Percentiles rank a stretch among this genome's conserved stretches.
Evolutionary conservation across 2,329 filamentous ascomycete genomes (phyloP).

Genomic region (Periconia sp.): DNA sequence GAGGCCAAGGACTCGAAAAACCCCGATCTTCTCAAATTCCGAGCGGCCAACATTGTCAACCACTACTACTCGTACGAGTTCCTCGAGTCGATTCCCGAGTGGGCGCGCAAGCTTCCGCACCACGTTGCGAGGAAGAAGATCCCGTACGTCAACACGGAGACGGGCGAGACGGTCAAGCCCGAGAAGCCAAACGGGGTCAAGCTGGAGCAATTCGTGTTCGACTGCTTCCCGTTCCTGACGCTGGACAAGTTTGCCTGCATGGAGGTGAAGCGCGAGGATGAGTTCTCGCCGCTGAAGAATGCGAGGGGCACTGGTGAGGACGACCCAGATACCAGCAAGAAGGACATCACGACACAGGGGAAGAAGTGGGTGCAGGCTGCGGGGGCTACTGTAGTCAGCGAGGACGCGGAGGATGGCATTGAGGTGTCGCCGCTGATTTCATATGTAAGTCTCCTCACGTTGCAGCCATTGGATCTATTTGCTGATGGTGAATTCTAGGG

Average conservation of each 20-base stretch:
- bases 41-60: conserved; percentile 98
- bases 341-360: conserved; percentile 89
- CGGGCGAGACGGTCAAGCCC: conserved; percentile 83
- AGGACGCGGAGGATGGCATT: conserved; percentile 65
- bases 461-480: too few relatives aligned
- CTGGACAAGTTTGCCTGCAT: conserved; percentile 92
- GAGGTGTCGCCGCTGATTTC: conserved; percentile 93
- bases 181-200: conserved; percentile 98
- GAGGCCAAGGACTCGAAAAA: conserved; percentile 87
- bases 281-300: conserved; percentile 98
- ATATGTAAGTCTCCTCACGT: conserved; percentile 77
- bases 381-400: conserved; percentile 75
- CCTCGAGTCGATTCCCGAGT: conserved; percentile 86
- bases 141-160: conserved; percentile 77
- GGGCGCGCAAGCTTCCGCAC: conserved; percentile 86
- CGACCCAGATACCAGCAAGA: conserved; percentile 89
- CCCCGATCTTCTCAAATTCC: conserved; percentile 85
- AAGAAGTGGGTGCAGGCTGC: conserved; percentile 82
- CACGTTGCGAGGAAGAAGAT: conserved; percentile 99
- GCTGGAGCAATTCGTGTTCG: conserved; percentile 98
- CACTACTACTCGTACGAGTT: conserved; percentile 98
- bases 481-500: conserved; percentile 50
- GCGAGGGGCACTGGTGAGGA: conserved; percentile 82
- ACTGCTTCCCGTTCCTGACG: conserved; percentile 89
- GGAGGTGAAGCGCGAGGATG: conserved; percentile 95